A percentile compares a stretch with the other conserved stretches of the same genome.
Evolutionary conservation across 2,329 filamentous ascomycete species (phyloP).

Genomic region (Paraphaeosphaeria minitans): DNA sequence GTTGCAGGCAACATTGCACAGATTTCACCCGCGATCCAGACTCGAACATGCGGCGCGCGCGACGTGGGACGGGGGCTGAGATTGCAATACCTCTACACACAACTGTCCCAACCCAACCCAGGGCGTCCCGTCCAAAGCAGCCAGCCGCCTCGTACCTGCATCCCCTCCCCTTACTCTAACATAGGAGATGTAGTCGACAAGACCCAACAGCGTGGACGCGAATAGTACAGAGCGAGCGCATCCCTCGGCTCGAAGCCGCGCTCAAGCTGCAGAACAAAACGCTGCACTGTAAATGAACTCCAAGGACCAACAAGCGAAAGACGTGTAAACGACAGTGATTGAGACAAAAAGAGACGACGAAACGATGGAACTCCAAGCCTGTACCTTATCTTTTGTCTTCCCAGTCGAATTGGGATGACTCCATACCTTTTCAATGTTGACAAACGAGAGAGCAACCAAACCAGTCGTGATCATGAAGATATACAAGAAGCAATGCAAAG

Average conservation of each 20-base stretch:
- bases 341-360: neutral
- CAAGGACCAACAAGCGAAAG: neutral
- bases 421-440: constrained; percentile 1
- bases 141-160: constrained; percentile 3
- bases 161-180: neutral
- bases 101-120: neutral
- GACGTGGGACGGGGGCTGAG: neutral
- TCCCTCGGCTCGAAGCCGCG: neutral
- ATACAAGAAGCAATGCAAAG: constrained; percentile 18
- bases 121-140: neutral
- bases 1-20: constrained; percentile 8
- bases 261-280: constrained; percentile 7
- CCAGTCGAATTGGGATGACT: constrained; percentile 3
- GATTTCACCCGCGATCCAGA: neutral
- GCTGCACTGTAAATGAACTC: constrained; percentile 8
- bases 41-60: neutral
- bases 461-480: constrained; percentile 19
- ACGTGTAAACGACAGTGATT: neutral
- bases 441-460: constrained; percentile 10
- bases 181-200: constrained; percentile 7
- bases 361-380: neutral
- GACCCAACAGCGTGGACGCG: neutral
- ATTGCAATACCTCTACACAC: constrained; percentile 1
- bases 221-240: constrained; percentile 5
- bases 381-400: constrained; percentile 8